Evolutionary conservation across 345 rosid genomes (phyloP).

Genomic region (Eucalyptus grandis): DNA sequence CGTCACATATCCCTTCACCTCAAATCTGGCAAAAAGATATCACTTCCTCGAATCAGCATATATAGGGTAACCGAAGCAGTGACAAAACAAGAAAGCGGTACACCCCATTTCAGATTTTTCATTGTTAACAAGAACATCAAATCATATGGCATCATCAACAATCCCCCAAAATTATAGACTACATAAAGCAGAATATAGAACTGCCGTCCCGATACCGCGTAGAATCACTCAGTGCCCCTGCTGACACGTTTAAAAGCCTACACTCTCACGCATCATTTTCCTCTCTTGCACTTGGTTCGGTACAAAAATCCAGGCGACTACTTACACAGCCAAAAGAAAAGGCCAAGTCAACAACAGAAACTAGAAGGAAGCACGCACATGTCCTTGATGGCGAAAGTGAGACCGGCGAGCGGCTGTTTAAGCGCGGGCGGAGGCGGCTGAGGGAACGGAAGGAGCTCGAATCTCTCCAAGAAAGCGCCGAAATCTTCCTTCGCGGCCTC

Average conservation of each 20-base stretch:
- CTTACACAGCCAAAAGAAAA: neutral
- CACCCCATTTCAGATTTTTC: neutral
- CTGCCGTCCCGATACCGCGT: neutral
- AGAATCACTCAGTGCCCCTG: neutral
- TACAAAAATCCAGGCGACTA: neutral
- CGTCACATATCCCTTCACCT: conserved; percentile 61
- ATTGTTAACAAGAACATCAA: neutral
- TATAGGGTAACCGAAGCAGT: neutral
- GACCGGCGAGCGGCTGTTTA: conserved; percentile 48
- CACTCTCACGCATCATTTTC: neutral
- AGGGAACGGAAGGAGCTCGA: conserved; percentile 64
- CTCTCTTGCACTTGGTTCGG: neutral
- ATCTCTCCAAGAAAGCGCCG: conserved; percentile 67
- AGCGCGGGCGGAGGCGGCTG: conserved; percentile 93
- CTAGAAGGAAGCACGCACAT: conserved; percentile 14
- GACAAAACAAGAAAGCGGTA: neutral
- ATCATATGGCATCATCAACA: neutral
- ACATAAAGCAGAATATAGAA: neutral
- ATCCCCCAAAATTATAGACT: neutral
- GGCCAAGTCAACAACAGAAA: neutral
- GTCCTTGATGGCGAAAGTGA: conserved; percentile 79
- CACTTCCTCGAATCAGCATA: neutral
- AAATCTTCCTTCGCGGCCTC: conserved; percentile 28
- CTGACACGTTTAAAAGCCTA: neutral
- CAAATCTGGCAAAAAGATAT: conserved; percentile 40